A percentile compares a stretch with the other conserved stretches of the same genome.
Evolutionary conservation across 1,139 yeast species (phyloP).

Genomic region (Groenewaldozyma sp.): DNA sequence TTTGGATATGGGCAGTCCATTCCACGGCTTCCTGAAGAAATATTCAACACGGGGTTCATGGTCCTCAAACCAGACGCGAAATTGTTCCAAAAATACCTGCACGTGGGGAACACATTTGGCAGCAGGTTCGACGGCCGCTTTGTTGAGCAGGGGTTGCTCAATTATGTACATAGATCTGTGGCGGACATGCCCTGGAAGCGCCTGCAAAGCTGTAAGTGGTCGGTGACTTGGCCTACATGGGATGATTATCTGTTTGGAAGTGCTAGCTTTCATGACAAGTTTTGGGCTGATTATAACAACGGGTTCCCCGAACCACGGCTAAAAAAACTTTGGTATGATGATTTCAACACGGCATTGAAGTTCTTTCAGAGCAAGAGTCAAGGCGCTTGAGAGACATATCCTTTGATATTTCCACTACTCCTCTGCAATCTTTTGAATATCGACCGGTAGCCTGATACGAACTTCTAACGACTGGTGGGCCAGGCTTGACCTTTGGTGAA

Average conservation of each 20-base stretch:
- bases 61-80: constrained; percentile 8
- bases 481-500: too few relatives aligned
- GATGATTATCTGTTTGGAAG: constrained; percentile 10
- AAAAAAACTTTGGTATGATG: constrained; percentile 5
- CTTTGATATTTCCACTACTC: too few relatives aligned
- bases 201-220: constrained; percentile 11
- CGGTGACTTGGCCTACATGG: constrained; percentile 11
- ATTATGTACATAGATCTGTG: constrained; percentile 10
- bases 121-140: constrained; percentile 5
- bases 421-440: too few relatives aligned
- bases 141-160: constrained; percentile 12
- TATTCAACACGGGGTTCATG: constrained; percentile 13
- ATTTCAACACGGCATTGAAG: constrained; percentile 2
- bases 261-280: constrained; percentile 12
- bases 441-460: too few relatives aligned
- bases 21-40: constrained; percentile 8
- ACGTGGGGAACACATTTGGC: constrained; percentile 3
- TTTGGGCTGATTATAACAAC: constrained; percentile 6
- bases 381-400: too few relatives aligned
- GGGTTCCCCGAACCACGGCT: constrained; percentile 5
- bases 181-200: constrained; percentile 13
- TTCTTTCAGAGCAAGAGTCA: too few relatives aligned
- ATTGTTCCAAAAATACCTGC: constrained; percentile 8
- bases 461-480: too few relatives aligned
- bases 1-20: constrained; percentile 6